Percentiles rank a stretch among this genome's conserved stretches.
Conservation (phyloP, 108 stramenopile species). For the Stephanodiscus triporus region DNA sequence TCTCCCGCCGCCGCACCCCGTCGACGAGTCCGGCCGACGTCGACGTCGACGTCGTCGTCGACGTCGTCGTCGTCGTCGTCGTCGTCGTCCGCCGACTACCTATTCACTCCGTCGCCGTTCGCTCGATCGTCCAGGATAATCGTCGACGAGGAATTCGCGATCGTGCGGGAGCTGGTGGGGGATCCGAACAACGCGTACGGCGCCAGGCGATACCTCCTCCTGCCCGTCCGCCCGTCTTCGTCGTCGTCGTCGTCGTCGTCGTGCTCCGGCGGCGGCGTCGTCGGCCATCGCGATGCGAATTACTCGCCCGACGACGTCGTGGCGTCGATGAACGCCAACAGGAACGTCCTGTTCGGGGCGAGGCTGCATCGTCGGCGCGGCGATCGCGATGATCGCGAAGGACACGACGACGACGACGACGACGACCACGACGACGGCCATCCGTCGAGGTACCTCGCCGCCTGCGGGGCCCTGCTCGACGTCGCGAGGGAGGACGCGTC, state of each 20-base stretch:
- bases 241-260: background rate
- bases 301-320: background rate
- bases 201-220: constrained; percentile 27
- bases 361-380: constrained; percentile 25
- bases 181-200: constrained; percentile 36
- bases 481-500: constrained; percentile 66
- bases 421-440: background rate
- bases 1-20: too few species aligned
- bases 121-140: constrained; percentile 28
- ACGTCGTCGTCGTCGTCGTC: too few species aligned
- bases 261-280: background rate
- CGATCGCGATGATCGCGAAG: too few species aligned
- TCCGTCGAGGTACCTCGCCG: constrained; percentile 28
- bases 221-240: constrained; percentile 19
- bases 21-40: too few species aligned
- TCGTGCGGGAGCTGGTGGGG: constrained; percentile 38
- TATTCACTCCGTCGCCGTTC: constrained; percentile 49
- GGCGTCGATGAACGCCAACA: constrained; percentile 63
- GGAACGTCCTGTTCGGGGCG: constrained; percentile 77
- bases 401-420: background rate
- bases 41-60: too few species aligned
- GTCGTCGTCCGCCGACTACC: background rate
- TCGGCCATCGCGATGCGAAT: background rate
- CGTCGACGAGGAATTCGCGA: constrained; percentile 20
- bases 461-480: constrained; percentile 64